Evolutionary conservation across 129 eudicot genomes (phyloP).

Genomic region (sunflower (Helianthus annuus)): DNA sequence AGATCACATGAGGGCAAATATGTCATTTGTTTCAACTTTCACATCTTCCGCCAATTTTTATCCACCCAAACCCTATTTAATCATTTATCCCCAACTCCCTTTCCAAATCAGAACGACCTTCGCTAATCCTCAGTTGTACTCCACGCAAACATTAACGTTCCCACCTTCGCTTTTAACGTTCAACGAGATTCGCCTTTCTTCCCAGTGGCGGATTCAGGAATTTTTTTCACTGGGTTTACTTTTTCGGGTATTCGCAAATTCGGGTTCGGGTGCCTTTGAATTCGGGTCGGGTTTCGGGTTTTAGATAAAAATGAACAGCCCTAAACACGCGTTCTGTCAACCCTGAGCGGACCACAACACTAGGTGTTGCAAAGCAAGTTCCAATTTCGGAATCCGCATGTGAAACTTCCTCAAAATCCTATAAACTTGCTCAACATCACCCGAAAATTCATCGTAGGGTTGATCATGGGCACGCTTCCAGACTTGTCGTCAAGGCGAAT

Average conservation of each 20-base stretch:
- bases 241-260: too few relatives aligned
- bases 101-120: too few relatives aligned
- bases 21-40: too few relatives aligned
- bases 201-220: conserved; percentile 16
- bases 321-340: conserved; percentile 64
- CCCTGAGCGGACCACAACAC: conserved; percentile 62
- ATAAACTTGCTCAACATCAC: conserved; percentile 74
- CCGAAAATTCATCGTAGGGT: conserved; percentile 60
- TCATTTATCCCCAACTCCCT: too few relatives aligned
- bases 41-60: too few relatives aligned
- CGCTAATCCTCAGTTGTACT: conserved; percentile 79
- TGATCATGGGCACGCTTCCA: conserved; percentile 32
- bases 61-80: too few relatives aligned
- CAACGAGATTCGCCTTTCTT: conserved; percentile 72
- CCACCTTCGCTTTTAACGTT: conserved; percentile 35
- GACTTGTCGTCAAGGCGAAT: conserved; percentile 48
- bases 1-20: too few relatives aligned
- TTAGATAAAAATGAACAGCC: too few relatives aligned
- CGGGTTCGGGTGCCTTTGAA: too few relatives aligned
- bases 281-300: too few relatives aligned
- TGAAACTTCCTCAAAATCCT: conserved; percentile 73
- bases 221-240: too few relatives aligned
- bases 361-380: conserved; percentile 77
- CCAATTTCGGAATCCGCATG: conserved; percentile 76
- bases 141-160: conserved; percentile 42